Evolutionary conservation across 805 yeast species (phyloP), one percentile per base, ranked within the genome.

Genomic region (Clavispora asparagi): DNA sequence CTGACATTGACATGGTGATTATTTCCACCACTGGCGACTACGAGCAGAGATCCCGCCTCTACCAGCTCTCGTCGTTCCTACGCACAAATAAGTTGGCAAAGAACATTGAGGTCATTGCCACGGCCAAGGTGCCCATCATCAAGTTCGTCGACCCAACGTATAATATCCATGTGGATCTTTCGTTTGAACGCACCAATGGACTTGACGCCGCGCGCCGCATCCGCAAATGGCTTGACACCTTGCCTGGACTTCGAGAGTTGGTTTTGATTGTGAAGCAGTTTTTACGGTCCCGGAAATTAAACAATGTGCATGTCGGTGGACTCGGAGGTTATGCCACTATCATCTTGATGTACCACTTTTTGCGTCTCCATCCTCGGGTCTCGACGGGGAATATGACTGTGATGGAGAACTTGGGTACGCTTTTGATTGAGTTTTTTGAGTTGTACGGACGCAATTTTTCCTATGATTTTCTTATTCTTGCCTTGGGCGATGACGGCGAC

Each of bases 251-350:
- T 43, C 70, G 96, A 52, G 95, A 90, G 58, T 65, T 92, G 42
- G 95, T 85, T 1, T 70, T 92, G 41, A 80, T 90, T 1, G 76
- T 92, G 6, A 91, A 94, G 64, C 96, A 87, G 60, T 92, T 91
- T 58, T 71, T 92, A 42, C 73, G 89, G 29, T 81, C 88, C 1
- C 73, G 97, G 57, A 79, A 76, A 47, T 70, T 91, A 50, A 89
- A 90, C 58, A 85, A 87, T 52, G 98, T 92, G 13, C 95, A 86
- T 56, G 82, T 83, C 19, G 99, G 99, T 43, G 98, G 98, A 0
- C 68, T 92, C 6, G 98, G 99, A 37, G 98, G 98, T 0, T 92
- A 85, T 62, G 81, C 97, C 7, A 87, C 88, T n/a, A 88, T 91
- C 39, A 90, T 97, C 57, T 59, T 94, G 60, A 89, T 86, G 14